Evolutionary conservation across 371 early-diverging fungal genomes (phyloP).

Genomic region (Mortierella sp.): DNA sequence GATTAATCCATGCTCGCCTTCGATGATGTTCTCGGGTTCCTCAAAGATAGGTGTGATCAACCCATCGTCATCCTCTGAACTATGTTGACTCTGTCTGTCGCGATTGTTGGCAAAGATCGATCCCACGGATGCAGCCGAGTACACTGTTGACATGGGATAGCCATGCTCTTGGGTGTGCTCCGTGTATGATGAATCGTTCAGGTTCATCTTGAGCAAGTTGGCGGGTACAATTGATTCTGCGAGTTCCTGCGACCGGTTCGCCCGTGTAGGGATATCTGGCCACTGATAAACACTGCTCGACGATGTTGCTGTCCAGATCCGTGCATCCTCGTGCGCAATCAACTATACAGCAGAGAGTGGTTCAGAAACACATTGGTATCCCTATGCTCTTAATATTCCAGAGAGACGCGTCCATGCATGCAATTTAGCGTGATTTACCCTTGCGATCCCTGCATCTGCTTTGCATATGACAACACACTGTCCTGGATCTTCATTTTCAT

Average conservation of each 20-base stretch:
- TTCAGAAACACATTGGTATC: not conserved
- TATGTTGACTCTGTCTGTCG: conserved; percentile 50
- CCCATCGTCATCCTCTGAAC: conserved; percentile 51
- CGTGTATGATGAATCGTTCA: conserved; percentile 32
- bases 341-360: conserved; percentile 56
- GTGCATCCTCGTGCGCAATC: conserved; percentile 80
- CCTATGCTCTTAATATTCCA: too few relatives aligned
- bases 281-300: conserved; percentile 81
- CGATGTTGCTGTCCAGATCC: conserved; percentile 93
- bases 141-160: conserved; percentile 51
- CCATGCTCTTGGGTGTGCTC: conserved; percentile 38
- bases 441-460: conserved; percentile 84
- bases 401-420: not conserved
- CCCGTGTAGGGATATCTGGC: conserved; percentile 56
- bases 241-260: conserved; percentile 31
- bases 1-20: conserved; percentile 75
- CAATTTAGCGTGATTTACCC: conserved; percentile 63
- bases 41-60: conserved; percentile 46
- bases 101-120: conserved; percentile 29
- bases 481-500: conserved; percentile 59
- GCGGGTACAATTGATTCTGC: conserved; percentile 37
- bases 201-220: conserved; percentile 46
- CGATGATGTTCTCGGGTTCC: conserved; percentile 43
- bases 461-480: conserved; percentile 89
- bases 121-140: conserved; percentile 48